phyloP scores from a whole-genome alignment of 176 grass and related monocot genomes.

The Triticum timopheevii region DNA sequence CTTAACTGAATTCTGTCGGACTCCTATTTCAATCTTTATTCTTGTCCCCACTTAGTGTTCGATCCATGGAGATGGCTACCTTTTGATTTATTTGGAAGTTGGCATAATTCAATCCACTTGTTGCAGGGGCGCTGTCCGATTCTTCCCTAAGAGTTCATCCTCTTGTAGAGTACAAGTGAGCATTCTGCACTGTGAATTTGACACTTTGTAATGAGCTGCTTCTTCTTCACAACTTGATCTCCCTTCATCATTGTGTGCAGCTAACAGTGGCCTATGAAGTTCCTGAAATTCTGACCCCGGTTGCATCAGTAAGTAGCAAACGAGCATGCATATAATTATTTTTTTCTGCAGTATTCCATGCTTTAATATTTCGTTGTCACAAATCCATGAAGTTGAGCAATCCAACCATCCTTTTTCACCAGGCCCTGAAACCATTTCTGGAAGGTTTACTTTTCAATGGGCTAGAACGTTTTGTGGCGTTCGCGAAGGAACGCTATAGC shows the following conservation, averaged over 20 bases:
- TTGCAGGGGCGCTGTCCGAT: constrained; percentile 85
- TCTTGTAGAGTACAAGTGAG: constrained; percentile 92
- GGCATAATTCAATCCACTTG: constrained; percentile 17
- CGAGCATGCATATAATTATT: neutral
- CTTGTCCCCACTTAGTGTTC: neutral
- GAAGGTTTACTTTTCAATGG: constrained; percentile 77
- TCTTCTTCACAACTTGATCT: constrained; percentile 18
- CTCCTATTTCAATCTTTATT: neutral
- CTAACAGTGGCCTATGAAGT: constrained; percentile 92
- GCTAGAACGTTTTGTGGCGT: constrained; percentile 57
- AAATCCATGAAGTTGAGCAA: constrained; percentile 1
- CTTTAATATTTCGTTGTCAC: neutral
- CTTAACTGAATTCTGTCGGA: neutral
- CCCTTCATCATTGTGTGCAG: constrained; percentile 37
- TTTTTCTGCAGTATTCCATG: neutral
- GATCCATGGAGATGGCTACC: neutral
- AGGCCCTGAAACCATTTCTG: constrained; percentile 91
- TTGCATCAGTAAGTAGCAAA: constrained; percentile 68
- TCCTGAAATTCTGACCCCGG: constrained; percentile 76
- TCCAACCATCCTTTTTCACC: constrained; percentile 27
- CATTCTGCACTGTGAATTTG: constrained; percentile 4
- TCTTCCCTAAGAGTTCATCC: constrained; percentile 69
- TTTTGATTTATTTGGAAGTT: neutral
- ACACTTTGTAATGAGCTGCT: neutral
- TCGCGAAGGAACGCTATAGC: constrained; percentile 59